phyloP scores from a whole-genome alignment of 2,329 filamentous ascomycete species.

The Scortechinia acanthostroma region DNA sequence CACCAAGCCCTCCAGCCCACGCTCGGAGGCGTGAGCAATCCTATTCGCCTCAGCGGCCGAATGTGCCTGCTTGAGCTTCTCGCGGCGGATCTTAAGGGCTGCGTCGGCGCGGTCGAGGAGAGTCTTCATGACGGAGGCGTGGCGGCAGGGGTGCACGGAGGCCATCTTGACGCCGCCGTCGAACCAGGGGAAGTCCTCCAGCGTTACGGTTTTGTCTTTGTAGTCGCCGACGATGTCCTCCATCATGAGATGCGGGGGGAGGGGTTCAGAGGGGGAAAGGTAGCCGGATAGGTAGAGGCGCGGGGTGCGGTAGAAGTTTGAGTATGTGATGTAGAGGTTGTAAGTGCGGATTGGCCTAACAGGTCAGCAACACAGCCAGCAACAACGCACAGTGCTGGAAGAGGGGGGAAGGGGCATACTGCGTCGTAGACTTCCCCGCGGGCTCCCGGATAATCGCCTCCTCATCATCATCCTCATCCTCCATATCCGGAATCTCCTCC shows the following conservation, averaged over 20 bases:
- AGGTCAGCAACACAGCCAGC: background rate
- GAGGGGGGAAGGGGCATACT: background rate
- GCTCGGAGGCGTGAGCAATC: conserved; percentile 9
- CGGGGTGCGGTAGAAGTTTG: conserved; percentile 90
- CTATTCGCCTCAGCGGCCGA: background rate
- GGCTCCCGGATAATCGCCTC: conserved; percentile 1
- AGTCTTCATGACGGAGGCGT: conserved; percentile 96
- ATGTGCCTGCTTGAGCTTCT: conserved; percentile 19
- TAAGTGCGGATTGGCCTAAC: conserved; percentile 74
- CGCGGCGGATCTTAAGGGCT: conserved; percentile 78
- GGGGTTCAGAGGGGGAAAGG: conserved; percentile 65
- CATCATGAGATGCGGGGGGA: conserved; percentile 83
- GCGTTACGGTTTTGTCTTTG: conserved; percentile 96
- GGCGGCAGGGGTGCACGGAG: conserved; percentile 92
- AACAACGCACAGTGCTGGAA: background rate
- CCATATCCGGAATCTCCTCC: conserved; percentile 2
- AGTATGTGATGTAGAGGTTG: conserved; percentile 96
- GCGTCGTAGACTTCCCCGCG: background rate
- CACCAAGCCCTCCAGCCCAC: conserved; percentile 77
- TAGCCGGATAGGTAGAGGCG: conserved; percentile 94
- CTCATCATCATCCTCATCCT: conserved; percentile 2
- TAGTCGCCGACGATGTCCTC: conserved; percentile 94
- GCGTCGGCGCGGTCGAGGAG: conserved; percentile 91
- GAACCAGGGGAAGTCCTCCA: conserved; percentile 95
- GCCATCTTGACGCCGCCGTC: conserved; percentile 90